These are phyloP conservation scores for Cladosporium cucumerinum DNA, from an alignment of 2,329 filamentous ascomycete species.

Conservation along the genomic window DNA sequence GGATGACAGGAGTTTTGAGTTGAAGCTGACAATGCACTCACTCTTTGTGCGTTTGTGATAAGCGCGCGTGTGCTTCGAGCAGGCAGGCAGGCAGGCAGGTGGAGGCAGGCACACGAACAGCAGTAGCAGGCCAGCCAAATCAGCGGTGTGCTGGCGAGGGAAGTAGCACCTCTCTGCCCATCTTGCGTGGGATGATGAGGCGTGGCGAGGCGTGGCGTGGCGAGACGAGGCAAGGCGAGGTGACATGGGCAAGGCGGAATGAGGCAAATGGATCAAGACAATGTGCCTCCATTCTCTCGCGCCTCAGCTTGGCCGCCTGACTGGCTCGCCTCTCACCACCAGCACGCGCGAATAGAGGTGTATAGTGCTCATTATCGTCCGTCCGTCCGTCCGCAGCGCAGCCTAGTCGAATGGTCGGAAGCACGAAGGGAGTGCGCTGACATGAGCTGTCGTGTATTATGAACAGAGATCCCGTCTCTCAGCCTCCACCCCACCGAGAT, in stretches of 20 bases:
- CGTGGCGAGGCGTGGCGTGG: not conserved
- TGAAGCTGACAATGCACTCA: slow-evolving; percentile 6
- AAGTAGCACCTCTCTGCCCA: not conserved
- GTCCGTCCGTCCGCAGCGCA: not conserved
- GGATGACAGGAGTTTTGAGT: not conserved
- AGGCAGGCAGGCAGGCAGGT: not conserved
- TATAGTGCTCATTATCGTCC: not conserved
- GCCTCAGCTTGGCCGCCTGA: not conserved
- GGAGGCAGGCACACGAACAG: not conserved
- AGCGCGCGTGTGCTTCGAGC: not conserved
- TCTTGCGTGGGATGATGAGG: not conserved
- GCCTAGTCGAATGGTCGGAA: not conserved
- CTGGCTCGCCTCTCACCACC: not conserved
- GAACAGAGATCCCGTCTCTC: slow-evolving; percentile 2
- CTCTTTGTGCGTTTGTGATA: slow-evolving; percentile 4
- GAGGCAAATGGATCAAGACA: not conserved
- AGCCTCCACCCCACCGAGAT: slow-evolving; percentile 1
- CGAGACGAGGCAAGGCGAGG: not conserved
- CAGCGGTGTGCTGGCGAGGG: not conserved
- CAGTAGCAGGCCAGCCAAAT: not conserved
- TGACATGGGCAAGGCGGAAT: not conserved
- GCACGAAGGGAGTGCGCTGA: not conserved
- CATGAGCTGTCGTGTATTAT: not conserved
- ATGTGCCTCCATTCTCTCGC: not conserved
- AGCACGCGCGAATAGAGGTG: not conserved